A percentile compares a stretch with the other conserved stretches of the same genome.
Conservation (phyloP, 371 early-diverging fungal species). For the Mucor saturninus region DNA sequence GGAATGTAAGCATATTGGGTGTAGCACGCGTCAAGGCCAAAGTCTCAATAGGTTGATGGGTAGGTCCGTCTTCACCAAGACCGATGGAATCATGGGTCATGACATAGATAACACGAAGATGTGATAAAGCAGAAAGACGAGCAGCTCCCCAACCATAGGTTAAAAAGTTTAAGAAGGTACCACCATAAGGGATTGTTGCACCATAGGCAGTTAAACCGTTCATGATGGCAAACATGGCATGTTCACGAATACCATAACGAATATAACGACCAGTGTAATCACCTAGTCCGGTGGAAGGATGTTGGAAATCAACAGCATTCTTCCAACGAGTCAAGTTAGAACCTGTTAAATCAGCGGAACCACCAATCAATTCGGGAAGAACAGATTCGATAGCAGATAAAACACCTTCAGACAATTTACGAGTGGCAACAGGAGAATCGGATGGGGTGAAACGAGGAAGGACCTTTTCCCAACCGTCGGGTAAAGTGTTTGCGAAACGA, state of each 20-base stretch:
- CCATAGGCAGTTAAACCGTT: slow-evolving; percentile 94
- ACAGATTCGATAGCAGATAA: slow-evolving; percentile 78
- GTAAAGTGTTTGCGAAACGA: slow-evolving; percentile 74
- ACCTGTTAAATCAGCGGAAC: slow-evolving; percentile 98
- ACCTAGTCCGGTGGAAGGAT: slow-evolving; percentile 68
- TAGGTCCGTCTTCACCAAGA: slow-evolving; percentile 99
- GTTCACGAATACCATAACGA: slow-evolving; percentile 99
- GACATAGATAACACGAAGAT: slow-evolving; percentile 91
- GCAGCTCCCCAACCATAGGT: slow-evolving; percentile 88
- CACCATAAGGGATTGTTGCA: slow-evolving; percentile 89
- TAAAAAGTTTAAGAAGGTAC: slow-evolving; percentile 98
- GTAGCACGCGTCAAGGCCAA: slow-evolving; percentile 91
- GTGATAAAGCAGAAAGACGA: slow-evolving; percentile 90
- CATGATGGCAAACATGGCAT: slow-evolving; percentile 97
- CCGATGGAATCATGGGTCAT: slow-evolving; percentile 99
- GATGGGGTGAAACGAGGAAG: slow-evolving; percentile 81
- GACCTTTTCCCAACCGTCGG: slow-evolving; percentile 70
- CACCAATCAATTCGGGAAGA: slow-evolving; percentile 91
- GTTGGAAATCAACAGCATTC: slow-evolving; percentile 90
- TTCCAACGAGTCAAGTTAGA: slow-evolving; percentile 97
- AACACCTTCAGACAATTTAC: slow-evolving; percentile 84
- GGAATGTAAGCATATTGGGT: slow-evolving; percentile 90
- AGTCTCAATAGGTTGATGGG: slow-evolving; percentile 99
- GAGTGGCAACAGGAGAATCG: slow-evolving; percentile 85
- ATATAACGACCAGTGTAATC: slow-evolving; percentile 89